phyloP scores from a whole-genome alignment of 1,139 yeast genomes.

The Geotrichum candidum region DNA sequence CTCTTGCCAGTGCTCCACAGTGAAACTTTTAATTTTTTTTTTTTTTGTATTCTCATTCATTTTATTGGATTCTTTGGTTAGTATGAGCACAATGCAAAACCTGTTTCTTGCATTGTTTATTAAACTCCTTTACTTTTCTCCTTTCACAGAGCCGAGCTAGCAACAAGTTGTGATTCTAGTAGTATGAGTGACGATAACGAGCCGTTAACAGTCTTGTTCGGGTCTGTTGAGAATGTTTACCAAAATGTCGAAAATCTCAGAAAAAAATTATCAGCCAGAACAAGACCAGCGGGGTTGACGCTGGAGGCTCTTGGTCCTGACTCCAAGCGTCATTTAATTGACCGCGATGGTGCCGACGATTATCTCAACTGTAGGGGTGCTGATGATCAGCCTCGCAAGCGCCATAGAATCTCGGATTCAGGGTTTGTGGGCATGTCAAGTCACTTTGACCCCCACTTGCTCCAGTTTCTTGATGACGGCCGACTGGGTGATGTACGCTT shows the following conservation, averaged over 20 bases:
- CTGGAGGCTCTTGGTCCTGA: neutral
- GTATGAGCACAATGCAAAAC: no score
- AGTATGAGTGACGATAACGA: neutral
- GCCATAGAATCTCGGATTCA: neutral
- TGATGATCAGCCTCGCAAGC: neutral
- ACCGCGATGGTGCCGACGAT: neutral
- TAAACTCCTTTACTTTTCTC: neutral
- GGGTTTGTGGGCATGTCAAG: neutral
- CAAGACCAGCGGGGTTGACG: neutral
- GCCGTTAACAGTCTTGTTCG: neutral
- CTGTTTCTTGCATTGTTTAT: neutral
- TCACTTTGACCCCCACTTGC: slow-evolving; percentile 4
- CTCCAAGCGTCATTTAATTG: neutral
- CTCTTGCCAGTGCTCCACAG: no score
- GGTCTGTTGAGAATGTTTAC: neutral
- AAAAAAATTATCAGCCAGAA: neutral
- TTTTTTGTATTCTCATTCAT: no score
- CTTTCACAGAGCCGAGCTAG: neutral
- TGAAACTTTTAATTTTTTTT: no score
- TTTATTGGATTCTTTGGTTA: no score
- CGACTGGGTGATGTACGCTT: slow-evolving; percentile 30
- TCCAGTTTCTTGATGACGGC: slow-evolving; percentile 19
- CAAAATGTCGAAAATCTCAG: neutral
- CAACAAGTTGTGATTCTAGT: neutral
- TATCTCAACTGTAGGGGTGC: neutral